A percentile compares a stretch with the other conserved stretches of the same genome.
phyloP scores from a whole-genome alignment of 305 asterid genomes.

The Fraxinus platypoda region DNA sequence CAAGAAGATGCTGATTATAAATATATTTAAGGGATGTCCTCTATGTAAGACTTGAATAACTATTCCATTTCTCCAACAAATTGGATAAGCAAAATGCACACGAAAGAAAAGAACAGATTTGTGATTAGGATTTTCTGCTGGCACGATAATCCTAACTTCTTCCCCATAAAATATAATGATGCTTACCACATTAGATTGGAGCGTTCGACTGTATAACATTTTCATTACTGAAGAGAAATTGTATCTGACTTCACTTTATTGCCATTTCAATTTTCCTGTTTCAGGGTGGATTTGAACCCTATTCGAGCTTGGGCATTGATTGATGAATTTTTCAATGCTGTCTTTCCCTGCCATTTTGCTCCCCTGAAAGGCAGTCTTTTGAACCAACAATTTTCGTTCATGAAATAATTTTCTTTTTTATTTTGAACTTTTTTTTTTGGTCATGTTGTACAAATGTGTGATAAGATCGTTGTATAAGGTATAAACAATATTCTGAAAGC shows the following conservation, averaged over 20 bases:
- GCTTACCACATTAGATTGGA: background rate
- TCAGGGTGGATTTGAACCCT: conserved; percentile 80
- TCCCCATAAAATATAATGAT: background rate
- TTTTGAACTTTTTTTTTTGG: background rate
- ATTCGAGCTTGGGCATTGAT: conserved; percentile 82
- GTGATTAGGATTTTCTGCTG: background rate
- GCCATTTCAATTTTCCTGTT: conserved; percentile 10
- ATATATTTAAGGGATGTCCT: background rate
- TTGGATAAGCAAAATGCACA: background rate
- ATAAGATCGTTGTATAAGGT: background rate
- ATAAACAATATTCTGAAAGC: background rate
- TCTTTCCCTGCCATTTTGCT: background rate
- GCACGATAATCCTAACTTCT: background rate
- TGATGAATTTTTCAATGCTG: conserved; percentile 29
- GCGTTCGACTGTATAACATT: background rate
- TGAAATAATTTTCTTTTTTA: background rate
- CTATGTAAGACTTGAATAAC: background rate
- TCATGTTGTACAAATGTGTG: background rate
- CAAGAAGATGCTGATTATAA: background rate
- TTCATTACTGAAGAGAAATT: conserved; percentile 1
- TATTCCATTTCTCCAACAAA: background rate
- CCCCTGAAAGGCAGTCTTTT: background rate
- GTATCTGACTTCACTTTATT: background rate
- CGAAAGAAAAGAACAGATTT: background rate
- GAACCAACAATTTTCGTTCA: background rate